These are phyloP conservation scores for Cyclocybe cylindracea DNA, from an alignment of 768 basidiomycete species.

Conservation along the genomic window DNA sequence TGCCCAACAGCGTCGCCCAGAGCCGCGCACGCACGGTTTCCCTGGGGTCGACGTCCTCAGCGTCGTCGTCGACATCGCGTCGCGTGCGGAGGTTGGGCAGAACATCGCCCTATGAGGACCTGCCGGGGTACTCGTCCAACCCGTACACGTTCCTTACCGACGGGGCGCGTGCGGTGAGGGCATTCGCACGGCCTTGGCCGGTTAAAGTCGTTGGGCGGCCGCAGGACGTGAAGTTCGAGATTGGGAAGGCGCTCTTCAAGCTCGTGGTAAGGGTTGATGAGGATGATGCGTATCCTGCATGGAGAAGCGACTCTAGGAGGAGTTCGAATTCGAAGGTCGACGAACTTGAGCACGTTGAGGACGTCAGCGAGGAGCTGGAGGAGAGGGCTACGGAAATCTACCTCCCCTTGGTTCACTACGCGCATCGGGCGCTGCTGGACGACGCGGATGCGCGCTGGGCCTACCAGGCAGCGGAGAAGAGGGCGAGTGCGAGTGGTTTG, in stretches of 20 bases:
- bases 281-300: constrained; percentile 41
- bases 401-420: constrained; percentile 89
- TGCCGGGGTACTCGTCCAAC: constrained; percentile 35
- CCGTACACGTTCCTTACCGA: constrained; percentile 78
- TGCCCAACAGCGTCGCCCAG: too few relatives aligned
- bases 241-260: constrained; percentile 68
- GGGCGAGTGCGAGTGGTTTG: constrained; percentile 2
- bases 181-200: constrained; percentile 87
- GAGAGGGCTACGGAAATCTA: constrained; percentile 84
- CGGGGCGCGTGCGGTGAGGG: constrained; percentile 81
- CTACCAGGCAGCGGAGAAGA: constrained; percentile 2
- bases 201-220: constrained; percentile 71
- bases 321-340: constrained; percentile 39
- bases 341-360: constrained; percentile 30
- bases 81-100: too few relatives aligned
- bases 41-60: background rate
- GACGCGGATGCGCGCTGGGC: constrained; percentile 6
- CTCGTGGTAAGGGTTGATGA: constrained; percentile 62
- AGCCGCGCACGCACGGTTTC: too few relatives aligned
- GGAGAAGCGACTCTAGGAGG: constrained; percentile 10
- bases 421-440: constrained; percentile 38
- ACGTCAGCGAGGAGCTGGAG: constrained; percentile 32
- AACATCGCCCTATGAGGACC: background rate
- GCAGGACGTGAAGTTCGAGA: constrained; percentile 71
- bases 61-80: background rate